These are phyloP conservation scores for Penicillium paradoxum DNA, from an alignment of 495 filamentous ascomycete genomes.

Conservation along the genomic window DNA sequence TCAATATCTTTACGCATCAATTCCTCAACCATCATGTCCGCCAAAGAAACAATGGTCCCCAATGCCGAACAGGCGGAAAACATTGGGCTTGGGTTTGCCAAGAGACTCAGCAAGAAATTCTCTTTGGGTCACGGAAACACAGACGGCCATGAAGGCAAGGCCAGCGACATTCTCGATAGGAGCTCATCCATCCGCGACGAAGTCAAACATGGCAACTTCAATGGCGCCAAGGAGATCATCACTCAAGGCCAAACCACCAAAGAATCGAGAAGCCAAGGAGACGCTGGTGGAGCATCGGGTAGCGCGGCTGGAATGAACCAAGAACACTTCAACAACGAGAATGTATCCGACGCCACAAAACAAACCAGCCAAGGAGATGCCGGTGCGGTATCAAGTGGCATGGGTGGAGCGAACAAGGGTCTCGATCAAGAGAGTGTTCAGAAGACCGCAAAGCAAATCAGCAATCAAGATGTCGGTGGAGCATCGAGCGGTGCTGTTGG, in stretches of 20 bases:
- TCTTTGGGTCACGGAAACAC: constrained; percentile 8
- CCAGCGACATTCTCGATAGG: constrained; percentile 10
- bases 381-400: no score
- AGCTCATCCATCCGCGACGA: constrained; percentile 9
- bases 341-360: no score
- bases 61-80: constrained; percentile 14
- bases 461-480: no score
- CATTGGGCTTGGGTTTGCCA: constrained; percentile 17
- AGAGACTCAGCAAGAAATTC: constrained; percentile 18
- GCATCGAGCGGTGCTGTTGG: neutral
- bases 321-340: no score
- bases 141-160: constrained; percentile 8
- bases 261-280: constrained; percentile 1
- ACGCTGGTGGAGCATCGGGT: neutral
- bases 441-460: no score
- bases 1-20: neutral
- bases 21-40: constrained; percentile 16
- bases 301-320: neutral
- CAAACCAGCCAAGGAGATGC: no score
- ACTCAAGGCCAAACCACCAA: constrained; percentile 11
- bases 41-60: constrained; percentile 5
- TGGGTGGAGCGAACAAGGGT: no score
- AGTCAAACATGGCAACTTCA: constrained; percentile 12
- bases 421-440: no score
- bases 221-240: constrained; percentile 6